Evolutionary conservation across 2,329 filamentous ascomycete species (phyloP).

Genomic region (Apiospora kogelbergensis): DNA sequence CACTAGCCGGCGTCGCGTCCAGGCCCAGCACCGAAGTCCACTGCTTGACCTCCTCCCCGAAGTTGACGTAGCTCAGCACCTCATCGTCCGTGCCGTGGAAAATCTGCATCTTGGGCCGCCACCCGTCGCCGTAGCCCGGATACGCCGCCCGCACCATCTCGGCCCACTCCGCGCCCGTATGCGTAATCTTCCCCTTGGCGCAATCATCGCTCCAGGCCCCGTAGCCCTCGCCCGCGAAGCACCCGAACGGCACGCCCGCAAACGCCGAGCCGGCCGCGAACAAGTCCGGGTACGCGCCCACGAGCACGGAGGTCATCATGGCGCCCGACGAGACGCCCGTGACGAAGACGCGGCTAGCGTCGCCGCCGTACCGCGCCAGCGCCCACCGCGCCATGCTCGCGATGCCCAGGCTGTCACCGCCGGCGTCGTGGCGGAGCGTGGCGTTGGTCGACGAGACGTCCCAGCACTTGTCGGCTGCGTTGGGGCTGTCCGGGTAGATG

Average conservation of each 20-base stretch:
- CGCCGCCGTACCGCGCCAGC: slow-evolving; percentile 37
- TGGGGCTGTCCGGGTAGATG: slow-evolving; percentile 36
- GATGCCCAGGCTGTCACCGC: slow-evolving; percentile 52
- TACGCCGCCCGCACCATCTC: slow-evolving; percentile 41
- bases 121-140: slow-evolving; percentile 45
- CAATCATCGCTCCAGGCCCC: slow-evolving; percentile 53
- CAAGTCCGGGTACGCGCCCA: slow-evolving; percentile 52
- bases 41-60: slow-evolving; percentile 53
- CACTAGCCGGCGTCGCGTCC: slow-evolving; percentile 26
- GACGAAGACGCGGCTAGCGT: slow-evolving; percentile 48
- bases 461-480: slow-evolving; percentile 14
- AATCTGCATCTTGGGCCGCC: slow-evolving; percentile 56
- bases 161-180: slow-evolving; percentile 34
- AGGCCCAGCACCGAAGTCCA: slow-evolving; percentile 46
- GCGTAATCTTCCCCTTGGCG: slow-evolving; percentile 45
- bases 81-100: slow-evolving; percentile 56
- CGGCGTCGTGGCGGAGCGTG: slow-evolving; percentile 48
- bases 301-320: slow-evolving; percentile 57
- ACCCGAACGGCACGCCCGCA: slow-evolving; percentile 44
- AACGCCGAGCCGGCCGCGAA: slow-evolving; percentile 51
- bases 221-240: slow-evolving; percentile 43
- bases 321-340: slow-evolving; percentile 51
- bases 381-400: slow-evolving; percentile 48
- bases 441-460: slow-evolving; percentile 39
- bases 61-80: slow-evolving; percentile 51